phyloP scores from a whole-genome alignment of 164 flowering plant species.

The Nymphaea colorata region DNA sequence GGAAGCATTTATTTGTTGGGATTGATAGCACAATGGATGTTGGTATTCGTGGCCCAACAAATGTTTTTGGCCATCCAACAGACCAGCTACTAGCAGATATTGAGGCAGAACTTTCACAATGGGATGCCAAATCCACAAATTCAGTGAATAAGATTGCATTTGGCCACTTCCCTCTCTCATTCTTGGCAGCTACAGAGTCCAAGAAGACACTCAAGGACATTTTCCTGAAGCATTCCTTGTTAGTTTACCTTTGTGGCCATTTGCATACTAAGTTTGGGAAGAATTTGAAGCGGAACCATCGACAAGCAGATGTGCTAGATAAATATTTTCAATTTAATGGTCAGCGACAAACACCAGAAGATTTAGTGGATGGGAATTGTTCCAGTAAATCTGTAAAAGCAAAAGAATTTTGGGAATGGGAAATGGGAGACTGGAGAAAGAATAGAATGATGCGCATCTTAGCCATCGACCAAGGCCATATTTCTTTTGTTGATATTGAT shows the following conservation, averaged over 20 bases:
- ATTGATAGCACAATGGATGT: constrained; percentile 66
- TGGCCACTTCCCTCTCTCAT: constrained; percentile 95
- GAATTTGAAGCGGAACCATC: constrained; percentile 75
- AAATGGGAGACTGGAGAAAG: constrained; percentile 96
- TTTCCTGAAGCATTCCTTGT: constrained; percentile 67
- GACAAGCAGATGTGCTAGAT: constrained; percentile 11
- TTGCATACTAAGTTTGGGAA: constrained; percentile 74
- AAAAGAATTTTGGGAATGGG: constrained; percentile 94
- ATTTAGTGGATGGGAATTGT: constrained; percentile 19
- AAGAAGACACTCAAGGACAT: constrained; percentile 57
- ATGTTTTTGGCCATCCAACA: constrained; percentile 93
- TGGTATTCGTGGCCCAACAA: constrained; percentile 88
- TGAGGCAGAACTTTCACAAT: constrained; percentile 64
- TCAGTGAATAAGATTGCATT: constrained; percentile 65
- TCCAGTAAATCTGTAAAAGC: constrained; percentile 18
- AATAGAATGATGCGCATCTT: constrained; percentile 68
- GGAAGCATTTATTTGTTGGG: constrained; percentile 80
- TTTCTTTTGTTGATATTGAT: constrained; percentile 66
- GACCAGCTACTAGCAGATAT: constrained; percentile 51
- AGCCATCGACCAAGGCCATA: constrained; percentile 71
- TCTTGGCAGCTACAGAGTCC: constrained; percentile 54
- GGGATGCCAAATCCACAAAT: constrained; percentile 41
- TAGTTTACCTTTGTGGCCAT: constrained; percentile 94
- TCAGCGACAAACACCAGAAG: constrained; percentile 24
- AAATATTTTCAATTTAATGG: constrained; percentile 47